Base-by-base conservation (phyloP, 768 basidiomycete genomes). In the Amanita fuliginea region DNA sequence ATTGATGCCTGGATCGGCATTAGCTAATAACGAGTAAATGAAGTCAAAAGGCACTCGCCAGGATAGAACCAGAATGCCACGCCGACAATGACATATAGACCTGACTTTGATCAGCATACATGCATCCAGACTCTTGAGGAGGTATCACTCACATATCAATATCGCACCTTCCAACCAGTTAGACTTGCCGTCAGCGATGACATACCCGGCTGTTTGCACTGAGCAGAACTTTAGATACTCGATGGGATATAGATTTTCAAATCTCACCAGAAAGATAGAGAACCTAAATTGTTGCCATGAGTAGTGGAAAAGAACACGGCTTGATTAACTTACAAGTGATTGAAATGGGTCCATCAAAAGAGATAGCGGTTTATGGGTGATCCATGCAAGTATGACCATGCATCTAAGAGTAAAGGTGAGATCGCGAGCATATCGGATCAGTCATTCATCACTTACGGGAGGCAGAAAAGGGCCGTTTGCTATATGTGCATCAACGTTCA, bases 101-200 rank as follows among this genome's bases (percentile, higher is more conserved):
- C 81, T 81, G 47, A 16, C 7, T 52, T n/a, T 18, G 16, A 19
- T 35, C 4, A 18, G 30, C 34, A 43, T 7, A 8, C 7, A n/a
- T 13, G n/a, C 6, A 16, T 47, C 13, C 22, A 30, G n/a, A 19
- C 11, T 14, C 33, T 24, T 10, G 19, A 26, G 4, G 46, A 28
- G 13, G 13, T 13, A 18, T 1, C 42, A 70, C 74, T 51, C 64
- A 62, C 82, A 79, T 50, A 89, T 77, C n/a, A 90, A 72, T 49
- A 89, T 80, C 56, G 81, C 64, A 19, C 89, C 90, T 64, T 95
- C 92, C n/a, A 96, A 71, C 71, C 92, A 96, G 62, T 94, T 95
- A 24, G 83, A 87, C 60, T 80, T 86, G 10, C 91, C 91, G 56
- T 96, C 94, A 43, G 80, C 76, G 4, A 94, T 77, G 18, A 84